These are phyloP conservation scores for Samsoniella hepiali DNA, from an alignment of 2,329 filamentous ascomycete species.

Conservation along the genomic window DNA sequence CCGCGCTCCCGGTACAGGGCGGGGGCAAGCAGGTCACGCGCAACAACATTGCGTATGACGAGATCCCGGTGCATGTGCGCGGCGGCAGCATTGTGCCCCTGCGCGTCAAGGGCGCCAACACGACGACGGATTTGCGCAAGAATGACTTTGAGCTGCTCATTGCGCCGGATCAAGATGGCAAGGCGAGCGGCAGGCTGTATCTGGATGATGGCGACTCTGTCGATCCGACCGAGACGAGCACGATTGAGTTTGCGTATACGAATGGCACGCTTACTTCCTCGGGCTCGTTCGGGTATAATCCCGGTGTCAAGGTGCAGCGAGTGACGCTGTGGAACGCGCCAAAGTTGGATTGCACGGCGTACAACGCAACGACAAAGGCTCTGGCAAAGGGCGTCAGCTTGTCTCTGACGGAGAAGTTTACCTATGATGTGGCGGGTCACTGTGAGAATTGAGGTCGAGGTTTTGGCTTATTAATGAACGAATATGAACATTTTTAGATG, in stretches of 20 bases:
- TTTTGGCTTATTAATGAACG: not conserved
- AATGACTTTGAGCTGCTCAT: conserved; percentile 67
- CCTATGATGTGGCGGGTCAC: not conserved
- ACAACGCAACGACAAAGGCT: not conserved
- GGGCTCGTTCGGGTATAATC: conserved; percentile 1
- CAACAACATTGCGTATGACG: conserved; percentile 40
- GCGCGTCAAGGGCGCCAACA: conserved; percentile 53
- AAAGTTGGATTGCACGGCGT: not conserved
- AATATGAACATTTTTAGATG: too few species aligned
- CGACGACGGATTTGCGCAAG: conserved; percentile 58
- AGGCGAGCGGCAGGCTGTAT: not conserved
- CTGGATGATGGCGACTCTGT: conserved; percentile 6
- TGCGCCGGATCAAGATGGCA: conserved; percentile 44
- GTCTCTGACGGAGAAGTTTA: not conserved
- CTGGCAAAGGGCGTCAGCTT: not conserved
- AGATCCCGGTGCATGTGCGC: conserved; percentile 62
- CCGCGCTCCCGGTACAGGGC: conserved; percentile 27
- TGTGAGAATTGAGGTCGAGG: conserved; percentile 11
- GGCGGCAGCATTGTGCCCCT: conserved; percentile 62
- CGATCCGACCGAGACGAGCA: not conserved
- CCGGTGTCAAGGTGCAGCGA: not conserved
- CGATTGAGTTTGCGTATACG: not conserved
- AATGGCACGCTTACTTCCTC: not conserved
- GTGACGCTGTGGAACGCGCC: not conserved
- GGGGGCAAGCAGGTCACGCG: conserved; percentile 12